phyloP scores from a whole-genome alignment of 2,329 filamentous ascomycete species.

The Colletotrichum orbiculare region DNA sequence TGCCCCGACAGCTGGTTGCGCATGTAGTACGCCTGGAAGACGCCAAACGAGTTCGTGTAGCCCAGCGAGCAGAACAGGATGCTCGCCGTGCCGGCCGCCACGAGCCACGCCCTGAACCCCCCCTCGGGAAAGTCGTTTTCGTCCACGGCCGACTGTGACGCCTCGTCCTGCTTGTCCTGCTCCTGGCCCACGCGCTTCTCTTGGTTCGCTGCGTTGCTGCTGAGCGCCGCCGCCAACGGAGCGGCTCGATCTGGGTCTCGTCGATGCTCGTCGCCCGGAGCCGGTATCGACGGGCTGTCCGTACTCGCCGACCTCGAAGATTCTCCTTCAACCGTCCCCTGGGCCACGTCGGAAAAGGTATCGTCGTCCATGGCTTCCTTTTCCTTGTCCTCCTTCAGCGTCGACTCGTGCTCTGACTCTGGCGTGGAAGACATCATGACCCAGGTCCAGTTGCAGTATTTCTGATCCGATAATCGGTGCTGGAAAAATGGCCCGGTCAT shows the following conservation, averaged over 20 bases:
- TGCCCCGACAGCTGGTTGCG: slow-evolving; percentile 39
- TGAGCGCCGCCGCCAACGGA: neutral
- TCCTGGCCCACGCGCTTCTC: neutral
- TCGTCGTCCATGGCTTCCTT: neutral
- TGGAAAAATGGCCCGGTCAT: no score
- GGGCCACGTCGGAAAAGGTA: neutral
- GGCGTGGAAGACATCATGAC: no score
- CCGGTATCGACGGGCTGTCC: no score
- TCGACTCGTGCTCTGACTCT: no score
- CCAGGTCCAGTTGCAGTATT: no score
- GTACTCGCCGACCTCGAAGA: no score
- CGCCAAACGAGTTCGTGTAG: slow-evolving; percentile 43
- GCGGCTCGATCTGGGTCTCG: neutral
- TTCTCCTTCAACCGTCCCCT: no score
- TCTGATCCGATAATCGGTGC: no score
- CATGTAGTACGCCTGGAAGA: slow-evolving; percentile 44
- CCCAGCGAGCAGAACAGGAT: slow-evolving; percentile 46
- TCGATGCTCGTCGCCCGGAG: no score
- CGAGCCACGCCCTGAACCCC: slow-evolving; percentile 53
- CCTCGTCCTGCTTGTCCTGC: slow-evolving; percentile 6
- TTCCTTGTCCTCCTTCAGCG: neutral
- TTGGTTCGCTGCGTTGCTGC: neutral
- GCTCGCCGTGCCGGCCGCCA: slow-evolving; percentile 48
- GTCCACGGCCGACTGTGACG: slow-evolving; percentile 4
- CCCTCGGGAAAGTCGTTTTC: slow-evolving; percentile 43